Base-by-base conservation (phyloP, 208 protist species). In the Leptomonas pyrrhocoris region DNA sequence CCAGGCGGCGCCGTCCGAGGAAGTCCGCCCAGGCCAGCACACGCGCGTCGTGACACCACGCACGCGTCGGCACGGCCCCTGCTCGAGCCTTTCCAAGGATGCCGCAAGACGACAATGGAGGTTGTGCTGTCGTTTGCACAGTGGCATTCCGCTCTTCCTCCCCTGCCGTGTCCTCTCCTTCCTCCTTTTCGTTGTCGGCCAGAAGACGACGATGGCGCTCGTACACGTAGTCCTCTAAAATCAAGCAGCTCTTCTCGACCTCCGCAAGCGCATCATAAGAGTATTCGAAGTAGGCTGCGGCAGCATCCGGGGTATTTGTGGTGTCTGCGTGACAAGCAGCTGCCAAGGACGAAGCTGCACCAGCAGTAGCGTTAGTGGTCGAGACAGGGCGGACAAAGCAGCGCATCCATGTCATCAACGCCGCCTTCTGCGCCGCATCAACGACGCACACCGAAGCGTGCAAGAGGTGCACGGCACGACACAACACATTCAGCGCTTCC, bases 401-500 rank as follows among this genome's bases (percentile, higher is more conserved):
- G 40, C 18, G 21, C 56, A 72, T 46, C 56, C 31, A 72, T 46
- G 16, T 31, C 42, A 80, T 13, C 31, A 80, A 48, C 27, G 48
- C 40, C 18, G 40, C n/a, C 40, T 66, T 66, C 43, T 83, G 71
- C 23, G n/a, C 30, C 1, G 30, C 63, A n/a, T 83, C 64, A 27
- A 65, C 72, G 46, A 79, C 62, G 28, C 31, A 62, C n/a, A 77
- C 68, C 16, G 46, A 45, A 5, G 68, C 55, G 23, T 31, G 48
- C 28, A 83, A 63, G 15, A 30, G 4, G 40, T 73, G 72, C 36
- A 79, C 53, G 55, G 65, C 71, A 21, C 59, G 57, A 19, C 56
- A 66, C 28, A 83, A 30, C n/a, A 79, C 56, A n/a, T 56, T 54
- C 15, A 75, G 27, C 23, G 78, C 78, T 42, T 83, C 78, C 13